phyloP scores from a whole-genome alignment of 2,329 filamentous ascomycete genomes.

The Spiromastix sp. region DNA sequence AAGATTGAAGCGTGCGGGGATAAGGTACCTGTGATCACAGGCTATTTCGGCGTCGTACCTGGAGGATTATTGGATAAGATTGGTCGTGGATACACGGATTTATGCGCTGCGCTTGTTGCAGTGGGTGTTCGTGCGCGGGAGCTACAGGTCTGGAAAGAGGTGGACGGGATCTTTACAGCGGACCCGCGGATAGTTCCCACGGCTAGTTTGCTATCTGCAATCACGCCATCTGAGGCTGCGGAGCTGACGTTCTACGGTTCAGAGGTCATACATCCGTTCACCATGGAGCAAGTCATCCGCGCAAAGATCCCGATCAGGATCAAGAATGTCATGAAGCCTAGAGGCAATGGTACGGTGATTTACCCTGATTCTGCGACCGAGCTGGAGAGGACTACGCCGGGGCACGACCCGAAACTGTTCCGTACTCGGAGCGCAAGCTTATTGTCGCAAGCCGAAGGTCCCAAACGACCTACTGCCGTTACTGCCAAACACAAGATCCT shows the following conservation, averaged over 20 bases:
- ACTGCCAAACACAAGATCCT: slow-evolving; percentile 97
- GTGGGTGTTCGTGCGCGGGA: slow-evolving; percentile 81
- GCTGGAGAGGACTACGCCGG: slow-evolving; percentile 37
- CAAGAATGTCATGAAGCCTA: slow-evolving; percentile 60
- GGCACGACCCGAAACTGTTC: slow-evolving; percentile 48
- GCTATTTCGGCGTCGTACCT: slow-evolving; percentile 89
- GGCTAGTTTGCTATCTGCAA: slow-evolving; percentile 74
- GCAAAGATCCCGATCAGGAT: slow-evolving; percentile 58
- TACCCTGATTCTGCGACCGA: slow-evolving; percentile 60
- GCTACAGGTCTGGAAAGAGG: slow-evolving; percentile 97
- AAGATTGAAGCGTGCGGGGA: slow-evolving; percentile 56
- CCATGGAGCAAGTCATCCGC: slow-evolving; percentile 82
- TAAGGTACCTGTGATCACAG: slow-evolving; percentile 70
- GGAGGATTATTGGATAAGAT: slow-evolving; percentile 86
- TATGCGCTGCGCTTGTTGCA: slow-evolving; percentile 84
- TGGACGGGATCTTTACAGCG: slow-evolving; percentile 84
- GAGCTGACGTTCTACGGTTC: slow-evolving; percentile 91
- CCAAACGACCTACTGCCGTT: slow-evolving; percentile 74
- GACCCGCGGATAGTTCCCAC: slow-evolving; percentile 87
- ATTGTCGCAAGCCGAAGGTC: slow-evolving; percentile 43
- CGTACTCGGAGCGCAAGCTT: slow-evolving; percentile 38
- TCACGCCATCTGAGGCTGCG: slow-evolving; percentile 89
- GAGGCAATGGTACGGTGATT: slow-evolving; percentile 52
- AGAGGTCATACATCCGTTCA: slow-evolving; percentile 96
- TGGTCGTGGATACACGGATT: slow-evolving; percentile 90